Conservation (phyloP, 2,329 filamentous ascomycete species). For the Colletotrichum spaethianum region DNA sequence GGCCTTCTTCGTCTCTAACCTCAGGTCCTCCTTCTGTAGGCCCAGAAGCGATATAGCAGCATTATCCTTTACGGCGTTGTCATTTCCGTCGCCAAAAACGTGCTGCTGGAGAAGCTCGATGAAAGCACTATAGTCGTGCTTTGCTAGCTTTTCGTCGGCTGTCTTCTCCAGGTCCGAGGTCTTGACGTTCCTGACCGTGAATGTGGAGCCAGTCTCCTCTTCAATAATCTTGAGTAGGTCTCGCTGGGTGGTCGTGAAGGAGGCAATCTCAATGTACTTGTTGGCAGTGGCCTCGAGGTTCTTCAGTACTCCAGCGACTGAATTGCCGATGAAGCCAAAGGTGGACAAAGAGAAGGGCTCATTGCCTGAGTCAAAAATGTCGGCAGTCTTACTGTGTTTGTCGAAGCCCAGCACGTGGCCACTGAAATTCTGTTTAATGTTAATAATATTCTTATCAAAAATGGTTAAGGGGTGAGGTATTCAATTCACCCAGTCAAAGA, state of each 20-base stretch:
- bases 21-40: conserved; percentile 37
- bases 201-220: conserved; percentile 65
- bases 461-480: not conserved
- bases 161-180: conserved; percentile 53
- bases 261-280: conserved; percentile 70
- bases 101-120: conserved; percentile 30
- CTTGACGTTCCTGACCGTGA: conserved; percentile 57
- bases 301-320: conserved; percentile 65
- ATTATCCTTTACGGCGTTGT: conserved; percentile 29
- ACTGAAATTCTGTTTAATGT: conserved; percentile 58
- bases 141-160: conserved; percentile 59
- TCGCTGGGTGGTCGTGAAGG: conserved; percentile 70
- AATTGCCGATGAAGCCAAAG: conserved; percentile 64
- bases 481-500: conserved; percentile 71
- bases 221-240: conserved; percentile 69
- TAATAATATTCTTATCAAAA: not conserved
- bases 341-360: conserved; percentile 66
- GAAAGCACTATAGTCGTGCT: conserved; percentile 51
- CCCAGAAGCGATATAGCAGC: conserved; percentile 34
- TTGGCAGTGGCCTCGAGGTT: conserved; percentile 68
- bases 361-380: conserved; percentile 70
- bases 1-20: conserved; percentile 19
- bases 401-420: conserved; percentile 67
- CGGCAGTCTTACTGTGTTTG: conserved; percentile 62
- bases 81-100: conserved; percentile 34